Evolutionary conservation across 768 basidiomycete species (phyloP).

Genomic region (Leucocoprinus birnbaumii): DNA sequence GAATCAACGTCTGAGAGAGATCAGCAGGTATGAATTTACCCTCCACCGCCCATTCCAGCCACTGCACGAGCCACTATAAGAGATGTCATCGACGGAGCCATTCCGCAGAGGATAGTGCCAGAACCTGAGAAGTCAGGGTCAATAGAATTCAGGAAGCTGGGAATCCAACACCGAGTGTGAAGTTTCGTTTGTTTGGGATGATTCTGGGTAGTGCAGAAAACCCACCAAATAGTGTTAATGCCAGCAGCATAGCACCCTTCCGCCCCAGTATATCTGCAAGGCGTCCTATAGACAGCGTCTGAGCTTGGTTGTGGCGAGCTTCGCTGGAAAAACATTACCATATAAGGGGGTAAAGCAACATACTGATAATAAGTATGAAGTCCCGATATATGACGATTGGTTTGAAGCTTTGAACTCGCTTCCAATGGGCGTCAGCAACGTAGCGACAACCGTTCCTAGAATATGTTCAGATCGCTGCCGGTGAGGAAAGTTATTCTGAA

Average conservation of each 20-base stretch:
- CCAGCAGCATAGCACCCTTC: conserved; percentile 84
- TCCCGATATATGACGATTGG: conserved; percentile 85
- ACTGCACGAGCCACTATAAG: conserved; percentile 81
- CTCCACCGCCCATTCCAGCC: conserved; percentile 92
- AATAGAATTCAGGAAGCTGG: conserved; percentile 14
- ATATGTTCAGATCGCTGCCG: conserved; percentile 10
- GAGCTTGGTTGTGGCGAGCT: conserved; percentile 10
- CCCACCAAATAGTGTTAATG: conserved; percentile 77
- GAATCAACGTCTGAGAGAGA: conserved; percentile 19
- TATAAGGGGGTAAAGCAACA: conserved; percentile 92
- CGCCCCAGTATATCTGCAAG: conserved; percentile 84
- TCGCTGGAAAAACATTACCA: conserved; percentile 41
- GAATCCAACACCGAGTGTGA: background rate
- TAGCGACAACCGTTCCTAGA: conserved; percentile 83
- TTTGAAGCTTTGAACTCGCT: conserved; percentile 80
- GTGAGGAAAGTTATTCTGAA: conserved; percentile 12
- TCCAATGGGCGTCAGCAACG: conserved; percentile 80
- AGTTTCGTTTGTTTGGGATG: background rate
- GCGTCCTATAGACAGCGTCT: conserved; percentile 49
- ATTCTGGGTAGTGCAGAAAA: background rate
- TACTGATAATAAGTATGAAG: conserved; percentile 81
- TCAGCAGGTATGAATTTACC: conserved; percentile 46
- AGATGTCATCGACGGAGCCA: conserved; percentile 82
- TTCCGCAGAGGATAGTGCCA: conserved; percentile 83
- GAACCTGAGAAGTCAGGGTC: conserved; percentile 41